Conservation (phyloP, 2,329 filamentous ascomycete genomes). For the Trichoderma sp. region DNA sequence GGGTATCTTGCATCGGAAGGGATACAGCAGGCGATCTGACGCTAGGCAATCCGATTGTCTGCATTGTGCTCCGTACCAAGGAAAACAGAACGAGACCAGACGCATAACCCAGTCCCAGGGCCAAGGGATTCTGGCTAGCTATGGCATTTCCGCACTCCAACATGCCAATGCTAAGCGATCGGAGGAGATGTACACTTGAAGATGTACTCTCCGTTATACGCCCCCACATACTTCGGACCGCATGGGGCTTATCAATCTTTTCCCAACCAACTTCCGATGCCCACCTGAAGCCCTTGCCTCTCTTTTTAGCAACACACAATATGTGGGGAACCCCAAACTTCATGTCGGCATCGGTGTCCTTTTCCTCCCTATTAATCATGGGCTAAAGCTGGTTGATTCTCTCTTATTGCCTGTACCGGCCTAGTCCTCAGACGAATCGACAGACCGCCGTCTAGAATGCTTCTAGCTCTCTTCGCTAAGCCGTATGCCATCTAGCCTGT, state of each 20-base stretch:
- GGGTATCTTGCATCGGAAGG: constrained; percentile 15
- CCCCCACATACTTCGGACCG: constrained; percentile 15
- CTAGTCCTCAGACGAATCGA: constrained; percentile 8
- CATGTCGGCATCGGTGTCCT: constrained; percentile 16
- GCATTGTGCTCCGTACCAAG: constrained; percentile 1
- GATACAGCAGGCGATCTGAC: constrained; percentile 13
- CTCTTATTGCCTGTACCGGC: background rate
- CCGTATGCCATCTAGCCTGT: background rate
- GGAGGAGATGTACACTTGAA: constrained; percentile 19
- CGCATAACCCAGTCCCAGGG: background rate
- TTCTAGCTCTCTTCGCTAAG: constrained; percentile 12
- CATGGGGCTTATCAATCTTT: background rate
- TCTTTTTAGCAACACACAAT: background rate
- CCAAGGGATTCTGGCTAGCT: background rate
- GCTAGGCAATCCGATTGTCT: constrained; percentile 11
- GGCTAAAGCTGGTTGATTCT: constrained; percentile 10
- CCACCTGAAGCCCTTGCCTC: constrained; percentile 14
- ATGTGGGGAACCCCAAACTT: constrained; percentile 11
- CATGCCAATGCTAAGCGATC: constrained; percentile 18
- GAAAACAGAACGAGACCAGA: background rate
- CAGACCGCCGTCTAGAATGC: constrained; percentile 22
- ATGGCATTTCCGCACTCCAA: background rate
- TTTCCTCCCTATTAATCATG: background rate
- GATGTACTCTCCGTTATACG: constrained; percentile 13
- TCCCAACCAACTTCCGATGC: background rate